These are phyloP conservation scores for Scheffersomyces stambukii DNA, from an alignment of 1,139 yeast genomes.

Conservation along the genomic window DNA sequence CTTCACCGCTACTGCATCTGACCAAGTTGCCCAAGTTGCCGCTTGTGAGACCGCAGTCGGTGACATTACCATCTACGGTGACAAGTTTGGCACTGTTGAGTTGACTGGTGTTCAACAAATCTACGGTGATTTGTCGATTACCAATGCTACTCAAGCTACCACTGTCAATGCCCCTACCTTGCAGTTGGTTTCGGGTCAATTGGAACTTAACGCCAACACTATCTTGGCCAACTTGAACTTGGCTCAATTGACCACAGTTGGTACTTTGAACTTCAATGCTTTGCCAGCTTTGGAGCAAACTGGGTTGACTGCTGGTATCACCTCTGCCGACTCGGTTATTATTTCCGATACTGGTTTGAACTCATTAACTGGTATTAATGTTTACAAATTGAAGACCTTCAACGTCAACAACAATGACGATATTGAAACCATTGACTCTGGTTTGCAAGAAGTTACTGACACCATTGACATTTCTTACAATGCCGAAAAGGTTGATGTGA, in stretches of 20 bases:
- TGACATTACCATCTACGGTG: slow-evolving; percentile 66
- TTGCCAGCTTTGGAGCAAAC: slow-evolving; percentile 75
- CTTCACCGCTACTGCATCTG: slow-evolving; percentile 69
- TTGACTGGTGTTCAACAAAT: slow-evolving; percentile 58
- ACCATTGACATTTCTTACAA: slow-evolving; percentile 78
- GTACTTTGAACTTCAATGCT: slow-evolving; percentile 72
- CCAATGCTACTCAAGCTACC: slow-evolving; percentile 60
- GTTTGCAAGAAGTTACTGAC: slow-evolving; percentile 70
- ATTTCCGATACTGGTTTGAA: slow-evolving; percentile 86
- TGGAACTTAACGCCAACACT: slow-evolving; percentile 62
- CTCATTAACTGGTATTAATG: slow-evolving; percentile 77
- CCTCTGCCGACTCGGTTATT: slow-evolving; percentile 65
- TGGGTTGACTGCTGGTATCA: slow-evolving; percentile 71
- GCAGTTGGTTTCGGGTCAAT: slow-evolving; percentile 67
- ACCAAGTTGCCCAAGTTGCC: slow-evolving; percentile 69
- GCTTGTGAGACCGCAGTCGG: slow-evolving; percentile 81
- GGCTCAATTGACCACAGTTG: slow-evolving; percentile 79
- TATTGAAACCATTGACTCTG: slow-evolving; percentile 61
- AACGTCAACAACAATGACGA: slow-evolving; percentile 84
- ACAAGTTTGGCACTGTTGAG: slow-evolving; percentile 50
- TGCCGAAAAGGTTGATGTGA: slow-evolving; percentile 67
- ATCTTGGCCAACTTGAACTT: slow-evolving; percentile 64
- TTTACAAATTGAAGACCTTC: slow-evolving; percentile 66
- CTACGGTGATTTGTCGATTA: slow-evolving; percentile 68
- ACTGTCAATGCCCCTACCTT: slow-evolving; percentile 75